Conservation (phyloP, 805 yeast genomes). For the Priceomyces castillae region DNA sequence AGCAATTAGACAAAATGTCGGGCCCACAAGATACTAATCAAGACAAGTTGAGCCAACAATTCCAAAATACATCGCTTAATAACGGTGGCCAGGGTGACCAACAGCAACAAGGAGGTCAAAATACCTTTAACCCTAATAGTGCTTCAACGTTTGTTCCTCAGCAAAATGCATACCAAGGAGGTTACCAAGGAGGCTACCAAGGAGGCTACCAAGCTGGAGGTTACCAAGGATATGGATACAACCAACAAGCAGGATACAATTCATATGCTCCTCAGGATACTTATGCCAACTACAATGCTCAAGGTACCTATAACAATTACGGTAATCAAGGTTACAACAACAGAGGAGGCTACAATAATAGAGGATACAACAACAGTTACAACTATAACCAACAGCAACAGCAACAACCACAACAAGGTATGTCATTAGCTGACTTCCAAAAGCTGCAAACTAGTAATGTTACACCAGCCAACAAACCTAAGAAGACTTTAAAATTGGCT, state of each 20-base stretch:
- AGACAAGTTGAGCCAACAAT: conserved; percentile 43
- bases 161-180: conserved; percentile 17
- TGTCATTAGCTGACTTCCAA: conserved; percentile 82
- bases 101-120: conserved; percentile 13
- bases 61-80: conserved; percentile 42
- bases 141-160: conserved; percentile 52
- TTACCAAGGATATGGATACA: conserved; percentile 5
- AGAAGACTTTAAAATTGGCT: conserved; percentile 65
- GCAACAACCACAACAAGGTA: conserved; percentile 29
- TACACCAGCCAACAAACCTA: conserved; percentile 49
- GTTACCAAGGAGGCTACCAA: conserved; percentile 24
- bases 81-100: conserved; percentile 25
- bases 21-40: conserved; percentile 26
- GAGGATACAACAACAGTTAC: conserved; percentile 10
- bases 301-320: conserved; percentile 20
- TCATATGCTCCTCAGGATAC: conserved; percentile 17
- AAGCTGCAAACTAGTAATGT: conserved; percentile 54
- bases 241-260: conserved; percentile 10
- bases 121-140: conserved; percentile 46
- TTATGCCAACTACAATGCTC: conserved; percentile 25
- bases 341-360: conserved; percentile 18
- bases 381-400: conserved; percentile 23
- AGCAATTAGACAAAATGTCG: conserved; percentile 18
- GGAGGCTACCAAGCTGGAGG: conserved; percentile 9
- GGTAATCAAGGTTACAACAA: conserved; percentile 17